Evolutionary conservation across 2,329 filamentous ascomycete species (phyloP), one percentile per base, ranked within the genome.

Genomic region (Claviceps sp.): DNA sequence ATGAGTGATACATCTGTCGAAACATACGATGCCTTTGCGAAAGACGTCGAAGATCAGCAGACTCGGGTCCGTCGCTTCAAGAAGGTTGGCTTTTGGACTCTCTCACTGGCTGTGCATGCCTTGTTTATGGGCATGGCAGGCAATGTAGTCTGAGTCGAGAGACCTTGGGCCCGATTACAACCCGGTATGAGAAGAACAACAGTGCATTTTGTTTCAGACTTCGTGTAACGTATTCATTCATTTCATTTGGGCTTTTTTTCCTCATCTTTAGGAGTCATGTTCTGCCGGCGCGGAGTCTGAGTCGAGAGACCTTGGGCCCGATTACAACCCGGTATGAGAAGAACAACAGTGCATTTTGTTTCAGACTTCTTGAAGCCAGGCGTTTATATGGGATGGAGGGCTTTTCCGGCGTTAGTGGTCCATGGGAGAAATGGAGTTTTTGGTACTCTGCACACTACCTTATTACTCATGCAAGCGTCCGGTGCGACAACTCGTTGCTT

Each of bases 71-170:
- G 91, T 49, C 78, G 93, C 45, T 85, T 98, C 64, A 95, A 90
- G 67, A 95, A 97, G 70, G 93, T 95, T 30, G 93, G 93, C 37
- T 84, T 97, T 61, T 98, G 93, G 93, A 95, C 89, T 3, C 75
- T 97, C 52, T 90, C 91, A 60, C 73, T 98, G 53, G 88, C 91
- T 6, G 87, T 91, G 7, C 93, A 98, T 65, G 93, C 91, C 3
- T 77, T 98, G 39, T 93, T 97, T 64, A 85, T 97, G 71, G 93
- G 93, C 10, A 86, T 97, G 75, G 91, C 90, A 4, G 91, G 91
- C 16, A 93, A 89, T 58, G 72, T 83, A 55, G 75, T 82, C 49
- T 81, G 59, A 53, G 38, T 10, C 14, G 10, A 26, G 17, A 17
- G 10, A 34, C 22, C n/a, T 5, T n/a, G 4, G 41, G 41, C 4